Base-by-base conservation (phyloP, 2,329 filamentous ascomycete species). In the Aspergillus spinulosporus region DNA sequence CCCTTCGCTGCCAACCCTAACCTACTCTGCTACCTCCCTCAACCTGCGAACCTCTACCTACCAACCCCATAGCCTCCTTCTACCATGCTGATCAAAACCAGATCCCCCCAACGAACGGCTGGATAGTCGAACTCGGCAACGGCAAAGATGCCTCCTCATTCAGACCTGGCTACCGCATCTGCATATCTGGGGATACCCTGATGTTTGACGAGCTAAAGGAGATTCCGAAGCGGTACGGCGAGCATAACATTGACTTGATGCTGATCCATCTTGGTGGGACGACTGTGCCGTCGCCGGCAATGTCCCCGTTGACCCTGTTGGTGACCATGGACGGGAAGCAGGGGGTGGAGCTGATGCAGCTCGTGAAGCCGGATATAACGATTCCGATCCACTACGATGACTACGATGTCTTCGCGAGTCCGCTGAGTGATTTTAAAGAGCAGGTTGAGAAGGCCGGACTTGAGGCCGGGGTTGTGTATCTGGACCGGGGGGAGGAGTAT, bases 321-420 rank as follows among this genome's bases (percentile, higher is more conserved):
- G 82, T 88, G 2, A 88, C 85, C 0, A 88, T 88, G 85, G 85
- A 88, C 67, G 85, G 81, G 21, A 76, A 80, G 64, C 82, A 87
- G 68, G 85, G 85, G 0, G 62, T 88, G 29, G 72, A 85, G 70
- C 67, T 88, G 59, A 81, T 88, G 67, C 73, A 77, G 62, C 62
- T 88, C 55, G 79, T 88, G 34, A 72, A 83, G 31, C 83, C 85
- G 14, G 82, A 86, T 26, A 54, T 87, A 49, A 87, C 83, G 4
- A 82, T 88, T 44, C 84, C 85, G 3, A 81, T 87, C 37, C 84
- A 87, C 66, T 86, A 79, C 64, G 84, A 87, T 66, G 84, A 87
- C 62, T 88, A 88, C 62, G 79, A 83, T 60, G 82, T 85, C 2
- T 84, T 88, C 62, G 57, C 83, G 52, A 84, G 80, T 14, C 79